These are phyloP conservation scores for Cladophialophora chaetospira DNA, from an alignment of 2,329 filamentous ascomycete species.

Conservation along the genomic window DNA sequence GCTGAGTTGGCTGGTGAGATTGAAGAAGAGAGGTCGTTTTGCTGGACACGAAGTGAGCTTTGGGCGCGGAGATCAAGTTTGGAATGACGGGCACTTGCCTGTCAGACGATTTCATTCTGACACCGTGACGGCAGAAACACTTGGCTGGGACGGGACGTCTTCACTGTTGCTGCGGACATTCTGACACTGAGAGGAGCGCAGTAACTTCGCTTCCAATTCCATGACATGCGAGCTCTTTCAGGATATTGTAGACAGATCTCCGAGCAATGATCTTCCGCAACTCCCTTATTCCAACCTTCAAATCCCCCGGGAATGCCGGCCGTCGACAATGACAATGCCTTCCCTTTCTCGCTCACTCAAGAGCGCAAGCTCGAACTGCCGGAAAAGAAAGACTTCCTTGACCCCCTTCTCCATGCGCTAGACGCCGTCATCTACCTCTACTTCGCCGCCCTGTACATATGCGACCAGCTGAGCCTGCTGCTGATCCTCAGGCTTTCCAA, in stretches of 20 bases:
- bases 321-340: constrained; percentile 17
- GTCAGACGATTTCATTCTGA: too few relatives aligned
- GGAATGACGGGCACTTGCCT: too few relatives aligned
- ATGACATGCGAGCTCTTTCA: neutral
- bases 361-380: constrained; percentile 19
- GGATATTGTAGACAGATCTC: neutral
- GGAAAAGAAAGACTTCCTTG: constrained; percentile 52
- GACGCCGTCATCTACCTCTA: constrained; percentile 64
- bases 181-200: neutral
- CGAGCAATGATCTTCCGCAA: constrained; percentile 11
- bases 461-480: constrained; percentile 57
- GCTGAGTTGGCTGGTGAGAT: too few relatives aligned
- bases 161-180: too few relatives aligned
- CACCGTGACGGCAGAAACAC: too few relatives aligned
- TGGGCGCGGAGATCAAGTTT: too few relatives aligned
- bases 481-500: constrained; percentile 57
- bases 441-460: constrained; percentile 63
- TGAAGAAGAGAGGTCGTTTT: too few relatives aligned
- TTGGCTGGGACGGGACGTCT: too few relatives aligned
- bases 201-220: neutral
- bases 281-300: neutral
- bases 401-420: constrained; percentile 58
- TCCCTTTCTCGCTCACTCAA: constrained; percentile 8
- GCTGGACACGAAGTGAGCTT: too few relatives aligned
- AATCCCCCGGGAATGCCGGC: constrained; percentile 6